Percentiles rank a stretch among this genome's conserved stretches.
Conservation (phyloP, 148 eudicot species). For the Chenopodium quinoa region DNA sequence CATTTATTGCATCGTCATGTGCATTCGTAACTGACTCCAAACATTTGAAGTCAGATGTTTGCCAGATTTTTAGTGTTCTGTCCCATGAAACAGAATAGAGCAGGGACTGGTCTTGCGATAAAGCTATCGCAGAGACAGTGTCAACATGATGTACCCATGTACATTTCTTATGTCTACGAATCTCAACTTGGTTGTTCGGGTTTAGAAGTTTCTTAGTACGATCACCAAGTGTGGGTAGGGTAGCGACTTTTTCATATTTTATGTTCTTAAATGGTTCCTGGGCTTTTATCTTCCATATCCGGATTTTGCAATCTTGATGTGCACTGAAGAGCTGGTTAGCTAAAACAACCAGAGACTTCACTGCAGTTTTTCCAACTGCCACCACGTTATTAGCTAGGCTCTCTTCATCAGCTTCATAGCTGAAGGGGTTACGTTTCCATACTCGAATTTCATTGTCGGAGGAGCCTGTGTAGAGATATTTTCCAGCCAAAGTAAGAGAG, state of each 20-base stretch:
- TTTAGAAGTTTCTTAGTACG: slow-evolving; percentile 58
- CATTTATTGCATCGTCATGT: slow-evolving; percentile 91
- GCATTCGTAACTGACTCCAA: slow-evolving; percentile 68
- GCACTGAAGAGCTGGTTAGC: slow-evolving; percentile 72
- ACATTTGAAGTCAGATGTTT: slow-evolving; percentile 64
- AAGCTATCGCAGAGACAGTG: slow-evolving; percentile 64
- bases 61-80: slow-evolving; percentile 69
- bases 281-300: slow-evolving; percentile 72
- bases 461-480: slow-evolving; percentile 64
- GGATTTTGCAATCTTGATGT: slow-evolving; percentile 91
- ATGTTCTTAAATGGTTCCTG: slow-evolving; percentile 27
- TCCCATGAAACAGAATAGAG: slow-evolving; percentile 97
- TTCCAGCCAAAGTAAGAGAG: slow-evolving; percentile 61
- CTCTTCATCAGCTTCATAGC: slow-evolving; percentile 34
- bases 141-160: slow-evolving; percentile 90
- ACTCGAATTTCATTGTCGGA: slow-evolving; percentile 58
- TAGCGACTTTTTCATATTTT: slow-evolving; percentile 51
- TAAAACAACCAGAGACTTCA: slow-evolving; percentile 65
- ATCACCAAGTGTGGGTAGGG: slow-evolving; percentile 78
- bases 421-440: slow-evolving; percentile 42
- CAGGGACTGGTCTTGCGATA: slow-evolving; percentile 56
- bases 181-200: slow-evolving; percentile 61
- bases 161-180: slow-evolving; percentile 62
- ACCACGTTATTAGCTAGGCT: slow-evolving; percentile 30
- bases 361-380: slow-evolving; percentile 64